phyloP scores from a whole-genome alignment of 2,329 filamentous ascomycete species.

The Blastomyces percursus region DNA sequence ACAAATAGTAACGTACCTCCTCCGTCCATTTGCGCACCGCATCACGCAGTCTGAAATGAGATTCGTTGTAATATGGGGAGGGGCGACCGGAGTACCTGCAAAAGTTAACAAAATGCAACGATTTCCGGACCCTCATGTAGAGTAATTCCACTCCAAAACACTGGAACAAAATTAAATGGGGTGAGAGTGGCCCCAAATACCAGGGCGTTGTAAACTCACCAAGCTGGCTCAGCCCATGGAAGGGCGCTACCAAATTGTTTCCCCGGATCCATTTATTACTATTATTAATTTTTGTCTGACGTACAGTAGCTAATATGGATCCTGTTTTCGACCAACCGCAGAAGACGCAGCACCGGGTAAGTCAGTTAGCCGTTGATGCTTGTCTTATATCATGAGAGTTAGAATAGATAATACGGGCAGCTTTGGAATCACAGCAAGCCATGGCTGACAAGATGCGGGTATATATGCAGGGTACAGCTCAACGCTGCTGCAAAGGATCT shows the following conservation, averaged over 20 bases:
- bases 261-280: neutral
- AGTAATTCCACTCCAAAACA: neutral
- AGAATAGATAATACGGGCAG: neutral
- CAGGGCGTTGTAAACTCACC: neutral
- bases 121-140: neutral
- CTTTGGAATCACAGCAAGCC: neutral
- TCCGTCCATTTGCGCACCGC: constrained; percentile 2
- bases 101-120: neutral
- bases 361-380: neutral
- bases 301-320: neutral
- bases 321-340: neutral
- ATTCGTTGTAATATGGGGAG: constrained; percentile 3
- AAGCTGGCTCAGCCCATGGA: constrained; percentile 4
- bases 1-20: neutral
- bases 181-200: neutral
- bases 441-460: too few relatives aligned
- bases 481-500: neutral
- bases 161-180: neutral
- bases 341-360: neutral
- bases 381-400: neutral
- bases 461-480: neutral
- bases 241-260: constrained; percentile 4
- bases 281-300: neutral
- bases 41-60: constrained; percentile 1
- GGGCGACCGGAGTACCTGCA: constrained; percentile 3